A percentile compares a stretch with the other conserved stretches of the same genome.
Evolutionary conservation across 805 yeast species (phyloP).

Genomic region (Saccharomycopsis sp.): DNA sequence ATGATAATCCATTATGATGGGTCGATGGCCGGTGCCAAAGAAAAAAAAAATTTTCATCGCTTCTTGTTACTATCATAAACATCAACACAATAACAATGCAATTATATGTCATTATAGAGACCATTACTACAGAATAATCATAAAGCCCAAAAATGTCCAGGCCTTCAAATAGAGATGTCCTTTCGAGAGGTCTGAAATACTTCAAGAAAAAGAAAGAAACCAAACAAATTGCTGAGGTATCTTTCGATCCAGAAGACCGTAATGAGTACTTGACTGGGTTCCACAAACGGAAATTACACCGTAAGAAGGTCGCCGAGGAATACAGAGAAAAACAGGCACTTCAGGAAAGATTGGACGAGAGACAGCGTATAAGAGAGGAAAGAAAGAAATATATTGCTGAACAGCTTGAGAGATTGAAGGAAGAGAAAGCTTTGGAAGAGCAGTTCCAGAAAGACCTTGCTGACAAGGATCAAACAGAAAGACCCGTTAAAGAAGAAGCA

Average conservation of each 20-base stretch:
- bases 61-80: too few relatives aligned
- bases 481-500: constrained; percentile 21
- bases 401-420: constrained; percentile 53
- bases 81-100: background rate
- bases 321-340: constrained; percentile 73
- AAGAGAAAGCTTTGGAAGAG: constrained; percentile 30
- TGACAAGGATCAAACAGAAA: constrained; percentile 22
- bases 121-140: background rate
- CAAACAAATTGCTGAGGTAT: constrained; percentile 73
- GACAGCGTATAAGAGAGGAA: constrained; percentile 63
- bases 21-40: too few relatives aligned
- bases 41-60: background rate
- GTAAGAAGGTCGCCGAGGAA: constrained; percentile 81
- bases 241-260: constrained; percentile 74
- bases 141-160: constrained; percentile 20
- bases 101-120: background rate
- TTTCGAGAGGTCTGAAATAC: constrained; percentile 82
- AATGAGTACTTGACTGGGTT: constrained; percentile 87
- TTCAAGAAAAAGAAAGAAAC: constrained; percentile 49
- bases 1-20: too few relatives aligned
- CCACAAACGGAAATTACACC: constrained; percentile 84
- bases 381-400: constrained; percentile 58
- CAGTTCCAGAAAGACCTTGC: constrained; percentile 20
- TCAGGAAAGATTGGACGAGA: constrained; percentile 64
- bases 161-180: constrained; percentile 66